Evolutionary conservation across 1,284 basidiomycete genomes (phyloP), one percentile per base, ranked within the genome.

Genomic region (Inonotus hispidus): DNA sequence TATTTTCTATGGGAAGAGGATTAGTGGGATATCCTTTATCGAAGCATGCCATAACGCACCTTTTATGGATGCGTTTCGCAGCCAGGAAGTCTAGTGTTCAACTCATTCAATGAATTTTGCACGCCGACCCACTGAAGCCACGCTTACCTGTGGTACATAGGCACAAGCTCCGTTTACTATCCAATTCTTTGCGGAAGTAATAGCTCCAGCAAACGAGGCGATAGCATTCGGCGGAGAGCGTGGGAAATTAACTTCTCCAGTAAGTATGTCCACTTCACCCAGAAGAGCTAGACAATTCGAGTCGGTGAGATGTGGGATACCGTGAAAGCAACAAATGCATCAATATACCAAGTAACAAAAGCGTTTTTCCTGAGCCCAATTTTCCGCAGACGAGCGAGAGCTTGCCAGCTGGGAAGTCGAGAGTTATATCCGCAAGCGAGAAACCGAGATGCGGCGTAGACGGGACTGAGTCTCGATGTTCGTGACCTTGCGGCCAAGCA

Each of bases 21-120:
- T 19, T 29, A 14, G 38, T 23, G 29, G 53, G 6, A 2, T 43
- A 7, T 21, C 1, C 27, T 14, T 14, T 11, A 11, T 21, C 41
- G 47, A 56, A 7, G 19, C 8, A 32, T 4, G 32, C 53, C 54
- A 3, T 1, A 5, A 52, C 69, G 27, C 54, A 87, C 87, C 87
- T 79, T 88, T 89, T 72, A 98, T 94, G 3, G 90, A 92, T 0
- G 93, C 93, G 70, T 97, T 97, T 60, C 93, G 86, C 39, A 97
- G 80, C 92, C 92, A 94, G 14, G 88, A 82, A 29, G 79, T 76
- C 80, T 84, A 64, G 46, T 32, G 8, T 4, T 32, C 4, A 32
- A 29, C 39, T 50, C 45, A 53, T 57, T 14, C 19, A 7, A 21
- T 21, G 29, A 37, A 47, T 25, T 60, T 43, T 52, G n/a, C n/a